Evolutionary conservation across 225 moss, liverwort and hornwort genomes (phyloP), one percentile per base, ranked within the genome.

Genomic region (Bryoerythrophyllum caledonicum): DNA sequence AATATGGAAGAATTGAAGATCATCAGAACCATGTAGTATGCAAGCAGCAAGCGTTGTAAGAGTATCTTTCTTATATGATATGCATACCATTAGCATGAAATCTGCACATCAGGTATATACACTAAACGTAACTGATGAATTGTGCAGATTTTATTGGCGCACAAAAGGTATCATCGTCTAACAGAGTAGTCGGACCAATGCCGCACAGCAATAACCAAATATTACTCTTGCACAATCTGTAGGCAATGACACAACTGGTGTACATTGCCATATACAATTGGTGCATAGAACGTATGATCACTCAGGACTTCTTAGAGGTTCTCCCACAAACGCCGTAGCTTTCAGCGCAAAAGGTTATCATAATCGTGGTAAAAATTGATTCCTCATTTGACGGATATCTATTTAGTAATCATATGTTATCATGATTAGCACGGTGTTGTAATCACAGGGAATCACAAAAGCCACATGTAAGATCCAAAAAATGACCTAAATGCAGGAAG

Each of bases 361-460:
- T 74, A 76, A 73, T 20, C 0, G 61, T 56, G 66, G 68, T 56
- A 7, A 1, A 38, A 24, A 7, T 2, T 2, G 0, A 35, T 71
- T 78, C 84, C 81, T 84, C 81, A 84, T 28, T 75, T 65, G 77
- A 77, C 81, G 84, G 84, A 84, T 84, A 81, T 81, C 81, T 58
- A 1, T 60, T 61, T 72, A 75, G 67, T 72, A 85, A 85, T 85
- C 84, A 81, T 40, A 17, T 38, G 0, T 1, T 21, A 3, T 84
- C 84, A 84, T 84, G 81, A 84, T 81, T 81, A 74, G 74, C 81
- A 84, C 74, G 80, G 80, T 62, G 0, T 16, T 57, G 49, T 81
- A 78, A 72, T 84, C 84, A 71, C 26, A 2, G 78, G 81, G 84
- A 81, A 28, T 0, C 0, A 6, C 0, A 0, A 1, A 2, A 2